Evolutionary conservation across 2,329 filamentous ascomycete genomes (phyloP).

Genomic region (Xylaria sp.): DNA sequence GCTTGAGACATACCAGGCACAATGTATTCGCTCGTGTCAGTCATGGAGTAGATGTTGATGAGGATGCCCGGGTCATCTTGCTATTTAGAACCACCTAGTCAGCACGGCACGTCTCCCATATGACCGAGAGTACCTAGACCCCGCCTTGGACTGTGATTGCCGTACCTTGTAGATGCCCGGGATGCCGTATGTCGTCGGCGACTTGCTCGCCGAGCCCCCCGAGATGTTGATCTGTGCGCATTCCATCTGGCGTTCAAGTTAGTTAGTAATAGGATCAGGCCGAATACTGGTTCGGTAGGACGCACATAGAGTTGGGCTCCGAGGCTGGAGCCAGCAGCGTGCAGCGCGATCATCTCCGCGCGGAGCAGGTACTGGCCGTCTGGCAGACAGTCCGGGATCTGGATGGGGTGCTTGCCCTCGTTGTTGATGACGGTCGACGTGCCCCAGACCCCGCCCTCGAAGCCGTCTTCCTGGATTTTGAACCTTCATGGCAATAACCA

Average conservation of each 20-base stretch:
- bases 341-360: conserved; percentile 62
- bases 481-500: conserved; percentile 32
- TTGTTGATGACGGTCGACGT: conserved; percentile 50
- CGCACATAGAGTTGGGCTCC: conserved; percentile 51
- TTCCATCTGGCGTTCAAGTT: conserved; percentile 41
- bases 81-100: conserved; percentile 8
- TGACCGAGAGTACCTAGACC: not conserved
- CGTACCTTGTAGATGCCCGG: conserved; percentile 43
- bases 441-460: conserved; percentile 31
- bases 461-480: conserved; percentile 38
- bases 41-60: conserved; percentile 43
- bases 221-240: conserved; percentile 42
- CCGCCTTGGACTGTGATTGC: not conserved
- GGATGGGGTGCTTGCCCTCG: conserved; percentile 51
- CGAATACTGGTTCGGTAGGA: not conserved
- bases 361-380: conserved; percentile 62
- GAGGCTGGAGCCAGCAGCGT: conserved; percentile 46
- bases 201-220: conserved; percentile 34
- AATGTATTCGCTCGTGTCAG: conserved; percentile 33
- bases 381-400: conserved; percentile 55
- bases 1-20: conserved; percentile 35
- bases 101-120: not conserved
- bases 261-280: conserved; percentile 4
- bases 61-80: conserved; percentile 42
- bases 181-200: conserved; percentile 40